Evolutionary conservation across 2,329 filamentous ascomycete genomes (phyloP), one percentile per base, ranked within the genome.

Genomic region (Grosmannia huntii): DNA sequence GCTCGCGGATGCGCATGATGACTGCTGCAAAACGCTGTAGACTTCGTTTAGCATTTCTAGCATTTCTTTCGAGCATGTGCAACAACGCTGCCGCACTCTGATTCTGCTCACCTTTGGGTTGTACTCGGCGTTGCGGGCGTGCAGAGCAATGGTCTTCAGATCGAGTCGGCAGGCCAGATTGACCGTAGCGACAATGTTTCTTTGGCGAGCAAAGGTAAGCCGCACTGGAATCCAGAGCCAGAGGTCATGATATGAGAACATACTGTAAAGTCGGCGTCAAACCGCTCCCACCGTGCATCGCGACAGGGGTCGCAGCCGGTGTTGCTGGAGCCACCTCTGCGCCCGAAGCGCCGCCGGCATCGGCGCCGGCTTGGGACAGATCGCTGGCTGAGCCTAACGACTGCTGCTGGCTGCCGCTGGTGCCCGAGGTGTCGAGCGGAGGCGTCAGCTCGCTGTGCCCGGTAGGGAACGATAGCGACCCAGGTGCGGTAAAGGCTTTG

Each of bases 1-100:
- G 94, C 68, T 99, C 94, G 68, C 94, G 91, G 66, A 99, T 99
- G 77, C 94, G 90, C 94, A 99, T 97, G 74, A 99, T 97, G 64
- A 97, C 92, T 70, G 92, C 92, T 67, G 92, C 94, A 71, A 97
- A 97, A 87, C 92, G 92, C 90, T 95, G 59, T 44, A 55, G 61
- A 63, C 67, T 62, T 53, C 48, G 52, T 27, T 54, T 56, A 53
- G 57, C 59, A 60, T 57, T 12, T n/a, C n/a, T 31, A 21, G 21
- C 33, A 62, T 4, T n/a, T n/a, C n/a, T n/a, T n/a, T n/a, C n/a
- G 41, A 21, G 21, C 33, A 62, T 4, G 64, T 27, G 25, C 41
- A 44, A 19, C 19, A n/a, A n/a, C 19, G 27, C 5, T 5, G 16
- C 28, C 50, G 9, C 5, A 3, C 9, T 36, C 65, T 69, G 69